A percentile compares a stretch with the other conserved stretches of the same genome.
Conservation (phyloP, 2,329 filamentous ascomycete genomes). For the Botrytis hyacinthi region DNA sequence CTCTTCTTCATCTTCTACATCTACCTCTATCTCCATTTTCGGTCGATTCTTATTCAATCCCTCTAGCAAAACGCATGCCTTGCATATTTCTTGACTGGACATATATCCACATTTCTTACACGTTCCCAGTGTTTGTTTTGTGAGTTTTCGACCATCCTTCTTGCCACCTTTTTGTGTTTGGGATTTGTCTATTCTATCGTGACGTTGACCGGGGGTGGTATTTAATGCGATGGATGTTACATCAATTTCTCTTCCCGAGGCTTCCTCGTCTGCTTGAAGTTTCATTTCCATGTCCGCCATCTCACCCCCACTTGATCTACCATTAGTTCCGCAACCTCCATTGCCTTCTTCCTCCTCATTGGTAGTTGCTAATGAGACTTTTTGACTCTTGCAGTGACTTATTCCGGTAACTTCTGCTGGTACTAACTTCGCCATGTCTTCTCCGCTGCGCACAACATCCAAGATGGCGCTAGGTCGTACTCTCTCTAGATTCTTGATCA, state of each 20-base stretch:
- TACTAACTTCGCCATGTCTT: conserved; percentile 92
- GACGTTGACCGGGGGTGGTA: conserved; percentile 28
- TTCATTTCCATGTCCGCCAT: conserved; percentile 80
- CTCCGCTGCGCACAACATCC: conserved; percentile 90
- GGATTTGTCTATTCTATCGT: conserved; percentile 37
- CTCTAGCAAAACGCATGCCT: conserved; percentile 87
- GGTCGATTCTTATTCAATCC: conserved; percentile 79
- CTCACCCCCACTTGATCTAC: conserved; percentile 66
- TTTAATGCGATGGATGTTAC: conserved; percentile 45
- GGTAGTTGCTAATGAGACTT: conserved; percentile 38
- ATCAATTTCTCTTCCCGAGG: conserved; percentile 63
- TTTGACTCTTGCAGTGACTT: conserved; percentile 49
- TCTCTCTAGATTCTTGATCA: conserved; percentile 94
- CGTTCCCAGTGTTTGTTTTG: conserved; percentile 74
- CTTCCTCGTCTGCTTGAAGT: conserved; percentile 62
- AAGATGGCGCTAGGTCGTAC: conserved; percentile 91
- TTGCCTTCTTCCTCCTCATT: conserved; percentile 48
- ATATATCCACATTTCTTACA: conserved; percentile 92
- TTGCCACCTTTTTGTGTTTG: conserved; percentile 31
- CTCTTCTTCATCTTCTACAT: conserved; percentile 45
- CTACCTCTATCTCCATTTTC: conserved; percentile 51
- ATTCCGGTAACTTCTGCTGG: conserved; percentile 54
- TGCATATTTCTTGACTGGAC: conserved; percentile 89
- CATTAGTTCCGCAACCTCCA: conserved; percentile 76
- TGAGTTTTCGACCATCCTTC: conserved; percentile 40